Evolutionary conservation across 805 yeast genomes (phyloP), one percentile per base, ranked within the genome.

Genomic region (Metschnikowia vanudenii): DNA sequence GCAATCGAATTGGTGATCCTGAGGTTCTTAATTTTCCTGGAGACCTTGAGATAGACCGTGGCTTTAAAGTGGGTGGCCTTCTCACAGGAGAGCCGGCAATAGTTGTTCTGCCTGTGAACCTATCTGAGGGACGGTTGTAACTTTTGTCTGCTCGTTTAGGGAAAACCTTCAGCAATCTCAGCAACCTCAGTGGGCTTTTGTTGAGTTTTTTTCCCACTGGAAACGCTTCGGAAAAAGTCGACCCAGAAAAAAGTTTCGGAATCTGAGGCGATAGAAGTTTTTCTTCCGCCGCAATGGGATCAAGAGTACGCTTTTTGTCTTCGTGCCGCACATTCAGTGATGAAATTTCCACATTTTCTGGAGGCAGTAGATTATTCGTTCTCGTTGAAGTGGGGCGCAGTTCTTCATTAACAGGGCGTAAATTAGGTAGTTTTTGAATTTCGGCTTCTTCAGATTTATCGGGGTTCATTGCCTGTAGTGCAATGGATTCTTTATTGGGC

Each of bases 11-110:
- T 24, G 24, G 31, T 10, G 41, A 36, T 4, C 32, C 32, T 3
- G 35, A 16, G 16, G n/a, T 20, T 17, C 32, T 14, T 18, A 12
- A 3, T 24, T 26, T 38, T 11, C 11, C 6, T n/a, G 42, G 39
- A 2, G 43, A 38, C 20, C 26, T 38, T 19, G 30, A 12, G 6
- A n/a, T 14, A 8, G 35, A 12, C 10, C 20, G 24, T n/a, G 22
- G 46, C 30, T 37, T 41, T 4, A 39, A 16, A 4, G 12, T 10
- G 2, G 44, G 20, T 6, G 14, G 19, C 12, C 44, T 30, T 30
- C 44, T 34, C 5, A 45, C 33, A 10, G 52, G 46, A 6, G 49
- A 49, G 11, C 43, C 45, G 13, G 39, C 38, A n/a, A 22, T 13
- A 35, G 39, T 35, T 28, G 48, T 43, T 11, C 46, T 37, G 24